Conservation (phyloP, 805 yeast genomes). For the Candida quercuum region DNA sequence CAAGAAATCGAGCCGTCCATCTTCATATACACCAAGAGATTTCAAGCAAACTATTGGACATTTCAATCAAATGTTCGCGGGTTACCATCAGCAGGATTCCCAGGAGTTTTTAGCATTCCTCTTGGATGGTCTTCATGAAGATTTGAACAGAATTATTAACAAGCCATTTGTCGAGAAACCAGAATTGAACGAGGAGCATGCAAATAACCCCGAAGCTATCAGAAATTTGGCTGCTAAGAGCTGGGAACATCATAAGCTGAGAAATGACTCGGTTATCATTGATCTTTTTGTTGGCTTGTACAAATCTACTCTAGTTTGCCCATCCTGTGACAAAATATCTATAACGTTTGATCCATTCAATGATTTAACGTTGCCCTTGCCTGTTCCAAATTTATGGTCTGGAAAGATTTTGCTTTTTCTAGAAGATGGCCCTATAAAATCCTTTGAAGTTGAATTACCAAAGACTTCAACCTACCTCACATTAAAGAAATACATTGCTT, state of each 20-base stretch:
- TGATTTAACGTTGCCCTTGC: conserved; percentile 86
- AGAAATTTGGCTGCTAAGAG: conserved; percentile 62
- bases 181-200: conserved; percentile 60
- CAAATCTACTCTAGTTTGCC: conserved; percentile 86
- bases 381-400: conserved; percentile 68
- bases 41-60: conserved; percentile 78
- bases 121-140: conserved; percentile 88
- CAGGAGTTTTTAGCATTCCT: conserved; percentile 88
- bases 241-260: conserved; percentile 71
- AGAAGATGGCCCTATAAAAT: conserved; percentile 41
- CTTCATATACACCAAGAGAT: conserved; percentile 48
- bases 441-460: conserved; percentile 66
- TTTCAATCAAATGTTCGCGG: conserved; percentile 72
- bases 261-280: conserved; percentile 80
- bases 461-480: conserved; percentile 61
- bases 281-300: conserved; percentile 90
- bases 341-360: conserved; percentile 92
- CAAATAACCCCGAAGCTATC: conserved; percentile 47
- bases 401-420: conserved; percentile 60
- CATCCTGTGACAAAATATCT: conserved; percentile 71
- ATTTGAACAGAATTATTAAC: conserved; percentile 71
- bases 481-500: conserved; percentile 55
- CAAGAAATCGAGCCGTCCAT: conserved; percentile 13
- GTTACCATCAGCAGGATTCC: conserved; percentile 86
- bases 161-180: conserved; percentile 92